Conservation (phyloP, 352 stramenopile species). For the Globisporangium carolinianum region DNA sequence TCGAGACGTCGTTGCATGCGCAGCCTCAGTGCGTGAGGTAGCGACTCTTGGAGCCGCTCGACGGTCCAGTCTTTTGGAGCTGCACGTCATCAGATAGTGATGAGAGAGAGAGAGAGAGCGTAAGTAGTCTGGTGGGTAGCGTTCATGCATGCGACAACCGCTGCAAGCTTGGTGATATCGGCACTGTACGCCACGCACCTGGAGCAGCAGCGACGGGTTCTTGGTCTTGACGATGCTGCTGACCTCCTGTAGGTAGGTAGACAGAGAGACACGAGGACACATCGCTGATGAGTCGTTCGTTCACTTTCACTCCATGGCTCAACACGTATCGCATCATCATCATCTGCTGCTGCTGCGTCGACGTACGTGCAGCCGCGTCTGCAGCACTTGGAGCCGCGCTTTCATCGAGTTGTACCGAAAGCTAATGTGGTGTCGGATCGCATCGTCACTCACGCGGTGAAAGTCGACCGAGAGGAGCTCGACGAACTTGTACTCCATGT, state of each 20-base stretch:
- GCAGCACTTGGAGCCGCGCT: constrained; percentile 84
- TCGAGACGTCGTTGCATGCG: background rate
- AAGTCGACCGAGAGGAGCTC: constrained; percentile 92
- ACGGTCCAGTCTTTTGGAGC: constrained; percentile 58
- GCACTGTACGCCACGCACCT: constrained; percentile 35
- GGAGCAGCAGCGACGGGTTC: constrained; percentile 89
- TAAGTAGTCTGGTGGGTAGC: no score
- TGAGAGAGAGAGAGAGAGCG: no score
- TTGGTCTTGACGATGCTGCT: constrained; percentile 95
- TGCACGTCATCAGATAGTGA: constrained; percentile 7
- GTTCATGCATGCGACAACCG: no score
- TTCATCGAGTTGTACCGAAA: constrained; percentile 95
- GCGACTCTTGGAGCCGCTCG: constrained; percentile 34
- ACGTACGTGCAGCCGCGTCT: constrained; percentile 83
- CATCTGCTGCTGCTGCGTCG: background rate
- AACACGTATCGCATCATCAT: no score
- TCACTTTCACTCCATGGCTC: no score
- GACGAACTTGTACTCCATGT: constrained; percentile 97
- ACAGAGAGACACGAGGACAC: background rate
- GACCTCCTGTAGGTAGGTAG: constrained; percentile 55
- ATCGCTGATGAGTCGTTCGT: no score
- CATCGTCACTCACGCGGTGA: constrained; percentile 82
- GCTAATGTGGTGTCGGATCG: constrained; percentile 89
- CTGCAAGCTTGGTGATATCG: no score
- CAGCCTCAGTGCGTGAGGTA: constrained; percentile 55